phyloP scores from a whole-genome alignment of 129 eudicot genomes.

The Pittosporum tobira region DNA sequence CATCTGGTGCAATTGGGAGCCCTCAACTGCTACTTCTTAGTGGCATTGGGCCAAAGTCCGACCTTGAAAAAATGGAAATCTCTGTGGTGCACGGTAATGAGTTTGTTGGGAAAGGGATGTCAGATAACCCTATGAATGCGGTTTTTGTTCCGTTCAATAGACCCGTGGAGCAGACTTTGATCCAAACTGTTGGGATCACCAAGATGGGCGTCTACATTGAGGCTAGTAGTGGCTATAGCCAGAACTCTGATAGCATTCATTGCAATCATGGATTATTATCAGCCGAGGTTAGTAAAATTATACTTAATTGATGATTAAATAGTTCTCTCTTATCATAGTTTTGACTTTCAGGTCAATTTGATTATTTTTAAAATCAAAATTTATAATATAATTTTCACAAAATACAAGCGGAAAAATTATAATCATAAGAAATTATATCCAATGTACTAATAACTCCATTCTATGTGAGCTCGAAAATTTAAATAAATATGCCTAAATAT shows the following conservation, averaged over 20 bases:
- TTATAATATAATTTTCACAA: too few species aligned
- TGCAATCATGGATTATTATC: slow-evolving; percentile 57
- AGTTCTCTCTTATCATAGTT: too few species aligned
- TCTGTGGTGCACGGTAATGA: slow-evolving; percentile 54
- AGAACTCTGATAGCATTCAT: slow-evolving; percentile 50
- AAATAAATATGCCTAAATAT: too few species aligned
- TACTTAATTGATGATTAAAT: too few species aligned
- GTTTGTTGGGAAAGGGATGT: slow-evolving; percentile 77
- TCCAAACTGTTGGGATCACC: slow-evolving; percentile 76
- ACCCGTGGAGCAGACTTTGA: slow-evolving; percentile 51
- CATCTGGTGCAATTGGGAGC: slow-evolving; percentile 88
- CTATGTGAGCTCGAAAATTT: too few species aligned
- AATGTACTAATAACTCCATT: too few species aligned
- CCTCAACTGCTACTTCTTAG: slow-evolving; percentile 87
- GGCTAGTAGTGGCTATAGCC: slow-evolving; percentile 81
- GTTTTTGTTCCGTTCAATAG: slow-evolving; percentile 55
- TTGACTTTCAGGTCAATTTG: too few species aligned
- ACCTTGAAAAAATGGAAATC: slow-evolving; percentile 64
- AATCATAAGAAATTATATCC: too few species aligned
- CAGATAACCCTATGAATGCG: slow-evolving; percentile 80
- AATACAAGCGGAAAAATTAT: too few species aligned
- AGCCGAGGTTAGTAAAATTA: slow-evolving; percentile 59
- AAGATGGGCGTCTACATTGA: slow-evolving; percentile 73
- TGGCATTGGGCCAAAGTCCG: slow-evolving; percentile 76
- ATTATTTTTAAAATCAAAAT: too few species aligned